Conservation (phyloP, 202 grass and related monocot species). For the Carex arenaria region DNA sequence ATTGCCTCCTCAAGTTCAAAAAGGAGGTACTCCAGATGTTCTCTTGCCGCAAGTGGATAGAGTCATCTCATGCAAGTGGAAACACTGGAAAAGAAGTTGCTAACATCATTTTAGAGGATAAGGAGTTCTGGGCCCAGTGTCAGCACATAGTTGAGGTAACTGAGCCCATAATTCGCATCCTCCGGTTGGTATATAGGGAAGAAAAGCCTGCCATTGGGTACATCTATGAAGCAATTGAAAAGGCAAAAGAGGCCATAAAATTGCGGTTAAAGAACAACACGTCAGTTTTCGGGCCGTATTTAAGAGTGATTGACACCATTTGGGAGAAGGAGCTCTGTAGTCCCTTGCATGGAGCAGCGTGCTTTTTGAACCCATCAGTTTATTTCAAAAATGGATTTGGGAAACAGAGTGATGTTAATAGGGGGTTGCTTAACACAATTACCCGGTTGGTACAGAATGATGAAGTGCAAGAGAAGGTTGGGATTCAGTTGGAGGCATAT, state of each 20-base stretch:
- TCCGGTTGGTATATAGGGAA: constrained; percentile 32
- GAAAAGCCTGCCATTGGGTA: constrained; percentile 17
- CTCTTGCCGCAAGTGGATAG: constrained; percentile 39
- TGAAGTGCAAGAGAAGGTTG: constrained; percentile 21
- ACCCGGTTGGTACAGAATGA: constrained; percentile 11
- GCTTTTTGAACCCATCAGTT: constrained; percentile 19
- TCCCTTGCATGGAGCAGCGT: constrained; percentile 8
- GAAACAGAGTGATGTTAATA: constrained; percentile 16
- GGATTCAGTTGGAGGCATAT: constrained; percentile 17
- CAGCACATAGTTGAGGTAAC: constrained; percentile 42
- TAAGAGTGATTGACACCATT: constrained; percentile 15
- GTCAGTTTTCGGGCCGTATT: not conserved
- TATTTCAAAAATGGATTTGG: constrained; percentile 16
- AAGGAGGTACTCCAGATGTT: constrained; percentile 50
- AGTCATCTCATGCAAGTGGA: constrained; percentile 45
- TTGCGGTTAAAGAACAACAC: constrained; percentile 8
- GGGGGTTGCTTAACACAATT: constrained; percentile 15
- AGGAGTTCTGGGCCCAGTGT: constrained; percentile 49
- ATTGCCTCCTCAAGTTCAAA: constrained; percentile 42
- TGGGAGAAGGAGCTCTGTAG: constrained; percentile 25
- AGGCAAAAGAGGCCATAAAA: constrained; percentile 15
- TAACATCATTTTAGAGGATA: constrained; percentile 44
- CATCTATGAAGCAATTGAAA: constrained; percentile 20
- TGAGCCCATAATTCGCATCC: constrained; percentile 32
- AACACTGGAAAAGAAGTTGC: constrained; percentile 37